Percentiles rank a stretch among this genome's conserved stretches.
Evolutionary conservation across 306 rosid species (phyloP).

Genomic region (Aeschynomene evenia): DNA sequence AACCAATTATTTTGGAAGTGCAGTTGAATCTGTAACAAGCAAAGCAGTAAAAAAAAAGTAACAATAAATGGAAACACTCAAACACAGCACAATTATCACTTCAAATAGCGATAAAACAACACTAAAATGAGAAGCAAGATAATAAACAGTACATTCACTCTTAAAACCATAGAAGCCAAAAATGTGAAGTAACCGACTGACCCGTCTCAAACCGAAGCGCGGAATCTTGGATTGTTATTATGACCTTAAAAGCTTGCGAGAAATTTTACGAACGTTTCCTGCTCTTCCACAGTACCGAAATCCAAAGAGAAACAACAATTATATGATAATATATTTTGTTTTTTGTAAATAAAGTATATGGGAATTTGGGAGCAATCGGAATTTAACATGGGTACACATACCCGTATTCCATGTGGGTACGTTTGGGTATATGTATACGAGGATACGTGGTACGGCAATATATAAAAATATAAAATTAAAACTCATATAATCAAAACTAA

Average conservation of each 20-base stretch:
- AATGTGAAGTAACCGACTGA: slow-evolving; percentile 38
- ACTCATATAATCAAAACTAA: no score
- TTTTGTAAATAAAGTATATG: no score
- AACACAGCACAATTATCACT: not conserved
- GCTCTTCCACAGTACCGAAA: not conserved
- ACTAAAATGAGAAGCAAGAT: not conserved
- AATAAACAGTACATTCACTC: not conserved
- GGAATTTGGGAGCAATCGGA: no score
- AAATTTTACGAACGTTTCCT: not conserved
- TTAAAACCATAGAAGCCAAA: not conserved
- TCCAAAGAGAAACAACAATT: not conserved
- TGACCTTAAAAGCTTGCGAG: slow-evolving; percentile 7
- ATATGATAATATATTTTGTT: no score
- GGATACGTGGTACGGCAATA: no score
- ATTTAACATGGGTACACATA: no score
- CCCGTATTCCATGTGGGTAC: no score
- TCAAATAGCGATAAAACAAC: not conserved
- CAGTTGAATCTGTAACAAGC: slow-evolving; percentile 44
- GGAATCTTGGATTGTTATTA: slow-evolving; percentile 38
- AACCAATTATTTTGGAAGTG: slow-evolving; percentile 49
- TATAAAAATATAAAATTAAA: no score
- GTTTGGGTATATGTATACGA: no score
- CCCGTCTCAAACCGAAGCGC: slow-evolving; percentile 44
- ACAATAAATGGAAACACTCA: not conserved
- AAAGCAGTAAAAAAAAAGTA: not conserved